Evolutionary conservation across 2,329 filamentous ascomycete species (phyloP).

Genomic region (Pseudomassariella vexata): DNA sequence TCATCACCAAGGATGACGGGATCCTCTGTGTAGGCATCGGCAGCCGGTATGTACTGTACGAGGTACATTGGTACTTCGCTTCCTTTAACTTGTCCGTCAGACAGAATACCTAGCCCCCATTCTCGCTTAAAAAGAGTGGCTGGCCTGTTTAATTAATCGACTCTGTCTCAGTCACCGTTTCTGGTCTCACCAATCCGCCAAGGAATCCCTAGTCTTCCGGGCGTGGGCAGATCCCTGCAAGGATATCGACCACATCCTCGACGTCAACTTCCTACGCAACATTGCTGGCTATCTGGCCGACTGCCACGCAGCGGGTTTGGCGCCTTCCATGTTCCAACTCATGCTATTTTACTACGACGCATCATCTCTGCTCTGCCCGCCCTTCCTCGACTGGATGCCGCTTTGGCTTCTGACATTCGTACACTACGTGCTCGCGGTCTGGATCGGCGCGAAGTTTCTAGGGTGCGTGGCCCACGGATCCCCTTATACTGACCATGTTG

Average conservation of each 20-base stretch:
- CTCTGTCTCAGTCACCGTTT: constrained; percentile 11
- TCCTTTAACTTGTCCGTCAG: no score
- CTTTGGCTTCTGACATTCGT: constrained; percentile 8
- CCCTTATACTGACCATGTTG: no score
- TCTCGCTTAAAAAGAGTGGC: no score
- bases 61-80: no score
- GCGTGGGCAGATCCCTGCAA: constrained; percentile 10
- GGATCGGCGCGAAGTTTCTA: constrained; percentile 6
- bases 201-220: constrained; percentile 11
- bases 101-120: no score
- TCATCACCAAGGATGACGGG: constrained; percentile 10
- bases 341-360: constrained; percentile 10
- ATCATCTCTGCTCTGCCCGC: constrained; percentile 9
- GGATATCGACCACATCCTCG: constrained; percentile 10
- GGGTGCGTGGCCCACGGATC: no score
- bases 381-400: constrained; percentile 14
- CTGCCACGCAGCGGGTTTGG: constrained; percentile 7
- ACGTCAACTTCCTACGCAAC: constrained; percentile 12
- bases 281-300: constrained; percentile 11
- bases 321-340: constrained; percentile 12
- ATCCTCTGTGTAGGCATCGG: constrained; percentile 8
- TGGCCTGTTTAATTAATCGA: not conserved
- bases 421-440: constrained; percentile 8
- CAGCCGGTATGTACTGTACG: constrained; percentile 10
- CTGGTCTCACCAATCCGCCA: constrained; percentile 10